These are phyloP conservation scores for Kitagawia praeruptora DNA, from an alignment of 129 eudicot species.

Conservation along the genomic window DNA sequence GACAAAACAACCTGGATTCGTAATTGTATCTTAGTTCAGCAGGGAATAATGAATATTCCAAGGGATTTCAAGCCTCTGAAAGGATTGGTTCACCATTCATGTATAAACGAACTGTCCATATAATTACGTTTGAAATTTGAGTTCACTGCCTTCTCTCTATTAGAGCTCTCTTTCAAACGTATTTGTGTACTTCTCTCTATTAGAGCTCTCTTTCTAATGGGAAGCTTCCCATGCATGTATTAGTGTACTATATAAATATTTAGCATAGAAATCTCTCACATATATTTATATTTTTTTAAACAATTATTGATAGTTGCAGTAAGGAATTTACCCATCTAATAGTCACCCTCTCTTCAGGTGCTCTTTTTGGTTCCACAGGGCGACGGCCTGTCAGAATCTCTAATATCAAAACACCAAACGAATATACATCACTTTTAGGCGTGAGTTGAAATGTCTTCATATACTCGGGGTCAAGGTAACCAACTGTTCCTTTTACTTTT, in stretches of 20 bases:
- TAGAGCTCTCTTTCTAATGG: not conserved
- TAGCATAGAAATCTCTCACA: not conserved
- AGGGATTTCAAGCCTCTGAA: not conserved
- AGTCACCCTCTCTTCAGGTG: constrained; percentile 61
- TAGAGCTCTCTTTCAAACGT: not conserved
- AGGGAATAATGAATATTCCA: not conserved
- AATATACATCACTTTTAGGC: constrained; percentile 86
- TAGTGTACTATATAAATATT: not conserved
- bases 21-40: not conserved
- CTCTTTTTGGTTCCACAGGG: constrained; percentile 69
- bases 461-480: constrained; percentile 97
- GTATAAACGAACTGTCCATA: not conserved
- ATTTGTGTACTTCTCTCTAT: not conserved
- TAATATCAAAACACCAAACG: constrained; percentile 71
- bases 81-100: not conserved
- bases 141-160: not conserved
- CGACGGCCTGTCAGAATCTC: constrained; percentile 94
- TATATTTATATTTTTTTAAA: too few species aligned
- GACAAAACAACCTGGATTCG: not conserved
- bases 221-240: not conserved
- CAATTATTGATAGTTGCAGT: not conserved
- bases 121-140: not conserved
- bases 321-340: constrained; percentile 78
- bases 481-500: constrained; percentile 95
- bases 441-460: constrained; percentile 96